Evolutionary conservation across 208 protist genomes (phyloP).

Genomic region (Jaenimonas drosophilae): DNA sequence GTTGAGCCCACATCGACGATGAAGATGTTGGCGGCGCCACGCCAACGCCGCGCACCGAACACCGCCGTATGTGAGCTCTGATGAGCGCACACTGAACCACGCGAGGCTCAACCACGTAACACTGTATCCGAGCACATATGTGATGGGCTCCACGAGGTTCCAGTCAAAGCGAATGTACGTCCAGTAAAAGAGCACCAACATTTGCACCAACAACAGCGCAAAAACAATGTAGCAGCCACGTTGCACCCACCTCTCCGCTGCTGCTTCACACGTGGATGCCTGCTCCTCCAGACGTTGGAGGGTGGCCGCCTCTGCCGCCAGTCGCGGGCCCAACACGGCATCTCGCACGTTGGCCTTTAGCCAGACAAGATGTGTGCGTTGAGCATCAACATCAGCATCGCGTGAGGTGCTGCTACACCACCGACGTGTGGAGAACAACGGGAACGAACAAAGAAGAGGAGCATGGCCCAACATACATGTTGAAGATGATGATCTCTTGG

Average conservation of each 20-base stretch:
- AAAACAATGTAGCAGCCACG: conserved; percentile 15
- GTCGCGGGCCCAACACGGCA: too few relatives aligned
- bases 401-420: too few relatives aligned
- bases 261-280: conserved; percentile 18
- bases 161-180: conserved; percentile 81
- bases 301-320: too few relatives aligned
- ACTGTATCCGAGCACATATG: conserved; percentile 69
- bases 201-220: conserved; percentile 33
- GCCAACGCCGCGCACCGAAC: conserved; percentile 16
- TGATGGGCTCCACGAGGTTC: conserved; percentile 86
- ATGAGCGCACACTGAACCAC: conserved; percentile 46
- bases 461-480: too few relatives aligned
- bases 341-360: too few relatives aligned
- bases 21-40: conserved; percentile 11
- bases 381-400: too few relatives aligned
- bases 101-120: conserved; percentile 58
- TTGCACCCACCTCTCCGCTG: conserved; percentile 16
- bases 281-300: too few relatives aligned
- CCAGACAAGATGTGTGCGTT: too few relatives aligned
- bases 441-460: too few relatives aligned
- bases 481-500: too few relatives aligned
- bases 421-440: too few relatives aligned
- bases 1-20: conserved; percentile 18
- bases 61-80: conserved; percentile 36
- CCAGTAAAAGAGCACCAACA: conserved; percentile 58